Evolutionary conservation across 345 rosid genomes (phyloP).

Genomic region (Gossypium sturtianum): DNA sequence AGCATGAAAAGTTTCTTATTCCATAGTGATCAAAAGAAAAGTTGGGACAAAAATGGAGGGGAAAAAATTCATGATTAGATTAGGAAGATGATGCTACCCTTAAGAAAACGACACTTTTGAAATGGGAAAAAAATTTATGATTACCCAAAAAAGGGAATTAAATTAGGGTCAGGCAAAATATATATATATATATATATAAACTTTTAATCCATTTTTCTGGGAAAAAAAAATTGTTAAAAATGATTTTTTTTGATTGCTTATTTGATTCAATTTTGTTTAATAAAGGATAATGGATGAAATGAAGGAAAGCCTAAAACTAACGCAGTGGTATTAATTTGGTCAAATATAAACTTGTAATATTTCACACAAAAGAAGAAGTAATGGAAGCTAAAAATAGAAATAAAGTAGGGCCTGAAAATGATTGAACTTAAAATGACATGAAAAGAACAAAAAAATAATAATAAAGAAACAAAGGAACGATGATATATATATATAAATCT

Average conservation of each 20-base stretch:
- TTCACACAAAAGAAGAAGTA: neutral
- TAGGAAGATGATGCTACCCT: constrained; percentile 10
- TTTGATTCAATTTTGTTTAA: neutral
- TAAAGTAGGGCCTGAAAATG: neutral
- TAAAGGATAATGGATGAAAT: neutral
- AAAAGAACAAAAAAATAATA: neutral
- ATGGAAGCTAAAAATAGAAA: neutral
- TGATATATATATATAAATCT: neutral
- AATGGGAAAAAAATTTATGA: neutral
- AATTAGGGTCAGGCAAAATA: too few species aligned
- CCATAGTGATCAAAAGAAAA: constrained; percentile 25
- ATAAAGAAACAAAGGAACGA: neutral
- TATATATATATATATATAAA: too few species aligned
- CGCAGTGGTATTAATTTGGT: neutral
- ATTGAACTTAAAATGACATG: constrained; percentile 15
- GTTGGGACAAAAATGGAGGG: constrained; percentile 2
- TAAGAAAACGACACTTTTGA: constrained; percentile 12
- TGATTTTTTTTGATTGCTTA: neutral
- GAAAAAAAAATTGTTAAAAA: neutral
- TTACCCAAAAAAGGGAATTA: neutral
- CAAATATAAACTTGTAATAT: neutral
- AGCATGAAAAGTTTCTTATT: constrained; percentile 26
- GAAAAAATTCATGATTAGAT: constrained; percentile 13
- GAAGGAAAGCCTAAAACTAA: constrained; percentile 2
- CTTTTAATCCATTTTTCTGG: too few species aligned